Conservation (phyloP, 2,329 filamentous ascomycete genomes). For the Xylariales sp. region DNA sequence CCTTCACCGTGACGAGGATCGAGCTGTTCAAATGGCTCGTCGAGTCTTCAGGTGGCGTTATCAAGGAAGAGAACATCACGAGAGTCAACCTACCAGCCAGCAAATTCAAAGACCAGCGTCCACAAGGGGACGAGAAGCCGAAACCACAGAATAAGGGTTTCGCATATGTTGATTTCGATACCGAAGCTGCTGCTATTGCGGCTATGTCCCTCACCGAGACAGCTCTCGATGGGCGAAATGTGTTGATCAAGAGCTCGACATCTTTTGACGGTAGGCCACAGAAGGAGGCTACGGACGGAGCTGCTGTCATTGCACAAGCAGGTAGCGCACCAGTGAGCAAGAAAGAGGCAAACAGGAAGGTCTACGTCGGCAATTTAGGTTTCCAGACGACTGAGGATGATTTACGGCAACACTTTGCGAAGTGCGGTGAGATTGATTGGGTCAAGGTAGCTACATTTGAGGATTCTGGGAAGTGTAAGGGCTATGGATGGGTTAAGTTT, state of each 20-base stretch:
- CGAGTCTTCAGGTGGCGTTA: slow-evolving; percentile 60
- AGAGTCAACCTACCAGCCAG: slow-evolving; percentile 73
- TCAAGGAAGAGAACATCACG: slow-evolving; percentile 69
- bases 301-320: slow-evolving; percentile 19
- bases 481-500: slow-evolving; percentile 93
- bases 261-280: slow-evolving; percentile 86
- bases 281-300: slow-evolving; percentile 43
- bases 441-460: slow-evolving; percentile 92
- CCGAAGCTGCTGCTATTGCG: slow-evolving; percentile 63
- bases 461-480: slow-evolving; percentile 96
- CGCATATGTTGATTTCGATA: slow-evolving; percentile 89
- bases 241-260: slow-evolving; percentile 90
- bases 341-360: slow-evolving; percentile 66
- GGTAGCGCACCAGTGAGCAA: slow-evolving; percentile 30
- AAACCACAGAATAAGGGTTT: slow-evolving; percentile 78
- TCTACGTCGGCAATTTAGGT: slow-evolving; percentile 88
- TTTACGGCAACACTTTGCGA: slow-evolving; percentile 73
- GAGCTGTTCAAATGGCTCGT: slow-evolving; percentile 79
- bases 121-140: slow-evolving; percentile 7
- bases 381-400: slow-evolving; percentile 80
- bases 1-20: slow-evolving; percentile 72
- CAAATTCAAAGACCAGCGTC: slow-evolving; percentile 30
- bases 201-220: slow-evolving; percentile 85
- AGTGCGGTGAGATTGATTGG: slow-evolving; percentile 78
- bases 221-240: slow-evolving; percentile 66